Percentiles rank a stretch among this genome's conserved stretches.
phyloP scores from a whole-genome alignment of 257 asterid species.

The Solanum acaule region DNA sequence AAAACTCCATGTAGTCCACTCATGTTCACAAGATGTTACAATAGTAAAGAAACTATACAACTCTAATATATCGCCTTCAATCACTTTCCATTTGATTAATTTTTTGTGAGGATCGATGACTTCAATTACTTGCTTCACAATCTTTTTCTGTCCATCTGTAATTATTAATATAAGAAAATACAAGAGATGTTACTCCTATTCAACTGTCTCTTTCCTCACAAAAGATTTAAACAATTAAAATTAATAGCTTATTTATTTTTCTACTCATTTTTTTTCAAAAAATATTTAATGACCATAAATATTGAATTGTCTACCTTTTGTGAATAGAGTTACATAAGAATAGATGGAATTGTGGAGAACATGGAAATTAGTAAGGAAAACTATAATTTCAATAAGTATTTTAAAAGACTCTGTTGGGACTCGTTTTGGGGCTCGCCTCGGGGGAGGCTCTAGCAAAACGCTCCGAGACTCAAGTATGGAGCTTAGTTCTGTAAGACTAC shows the following conservation, averaged over 20 bases:
- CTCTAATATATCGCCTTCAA: neutral
- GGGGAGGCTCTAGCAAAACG: too few relatives aligned
- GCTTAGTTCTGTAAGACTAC: too few relatives aligned
- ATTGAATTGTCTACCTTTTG: too few relatives aligned
- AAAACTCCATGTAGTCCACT: neutral
- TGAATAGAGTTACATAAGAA: neutral
- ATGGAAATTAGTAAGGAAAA: neutral
- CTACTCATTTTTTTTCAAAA: neutral
- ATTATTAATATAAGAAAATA: neutral
- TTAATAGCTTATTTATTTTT: neutral
- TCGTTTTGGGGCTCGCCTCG: too few relatives aligned
- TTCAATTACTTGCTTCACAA: neutral
- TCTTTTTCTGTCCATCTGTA: neutral
- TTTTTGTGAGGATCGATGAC: neutral
- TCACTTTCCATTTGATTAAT: neutral
- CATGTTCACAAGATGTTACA: neutral
- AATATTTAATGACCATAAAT: neutral
- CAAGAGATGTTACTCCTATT: neutral
- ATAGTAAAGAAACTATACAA: neutral
- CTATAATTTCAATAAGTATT: neutral
- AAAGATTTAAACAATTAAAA: neutral
- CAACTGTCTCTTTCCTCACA: neutral
- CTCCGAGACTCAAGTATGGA: too few relatives aligned
- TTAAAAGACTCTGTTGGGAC: too few relatives aligned
- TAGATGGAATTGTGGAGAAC: too few relatives aligned